Base-by-base conservation (phyloP, 441 rosid genomes). In the Pelargonium myrrhifolium region DNA sequence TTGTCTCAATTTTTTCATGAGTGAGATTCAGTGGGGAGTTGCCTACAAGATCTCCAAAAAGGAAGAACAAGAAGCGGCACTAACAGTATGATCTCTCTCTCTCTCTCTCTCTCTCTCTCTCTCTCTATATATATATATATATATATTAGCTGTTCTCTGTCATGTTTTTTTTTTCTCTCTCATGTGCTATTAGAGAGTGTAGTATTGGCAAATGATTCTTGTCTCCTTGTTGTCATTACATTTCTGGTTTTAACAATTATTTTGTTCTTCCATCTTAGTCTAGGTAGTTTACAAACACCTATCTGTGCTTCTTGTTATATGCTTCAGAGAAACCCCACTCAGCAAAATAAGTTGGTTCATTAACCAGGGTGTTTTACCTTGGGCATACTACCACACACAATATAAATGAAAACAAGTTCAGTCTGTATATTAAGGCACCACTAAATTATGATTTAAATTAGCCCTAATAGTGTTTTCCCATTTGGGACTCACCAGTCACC, bases 1-100 rank as follows among this genome's bases (percentile, higher is more conserved):
- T n/a, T 47, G 55, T 14, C 3, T n/a, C 15, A 20, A 55, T 15
- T 2, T 55, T 55, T 55, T 17, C 26, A 55, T 55, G 26, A 2
- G 22, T 8, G 26, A 55, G 71, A 66, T 9, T 45, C 72, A 91
- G 99, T 86, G 97, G 96, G 97, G 99, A 79, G 93, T 72, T 75
- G 96, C 99, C 1, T 91, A 89, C 80, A 93, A 81, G 78, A 83
- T 91, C 73, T 85, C 86, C 62, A 80, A 78, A 18, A 81, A 89
- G 72, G 85, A 89, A 77, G 93, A 93, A 69, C 77, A 84, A 80
- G 83, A 78, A 80, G 71, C 70, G 79, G 99, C 96, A 28, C 43
- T 88, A 31, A 74, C 71, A 72, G 97, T 88, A 82, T 78, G 84
- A 20, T 77, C 21, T 55, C 15, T 15, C 37, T 31, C 22, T 20